phyloP scores from a whole-genome alignment of 2,329 filamentous ascomycete species.

The Nigrospora oryzae region DNA sequence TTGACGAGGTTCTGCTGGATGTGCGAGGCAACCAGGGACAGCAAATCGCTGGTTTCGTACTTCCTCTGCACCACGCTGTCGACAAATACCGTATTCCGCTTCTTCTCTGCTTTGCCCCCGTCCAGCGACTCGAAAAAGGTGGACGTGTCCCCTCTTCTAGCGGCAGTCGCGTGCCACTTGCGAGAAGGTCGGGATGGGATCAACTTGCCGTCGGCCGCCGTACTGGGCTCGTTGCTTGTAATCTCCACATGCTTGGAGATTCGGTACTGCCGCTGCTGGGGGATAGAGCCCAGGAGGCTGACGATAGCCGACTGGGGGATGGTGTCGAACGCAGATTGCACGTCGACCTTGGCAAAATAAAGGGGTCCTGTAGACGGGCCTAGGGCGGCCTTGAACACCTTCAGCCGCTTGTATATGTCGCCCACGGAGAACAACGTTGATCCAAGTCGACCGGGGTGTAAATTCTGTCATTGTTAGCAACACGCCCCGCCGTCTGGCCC shows the following conservation, averaged over 20 bases:
- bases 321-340: constrained; percentile 87
- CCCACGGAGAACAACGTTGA: constrained; percentile 73
- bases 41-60: constrained; percentile 49
- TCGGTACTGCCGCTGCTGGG: constrained; percentile 53
- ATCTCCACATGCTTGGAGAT: constrained; percentile 71
- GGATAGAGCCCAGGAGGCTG: constrained; percentile 52
- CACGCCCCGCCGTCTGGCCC: not conserved
- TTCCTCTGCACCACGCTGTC: constrained; percentile 53
- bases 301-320: constrained; percentile 78
- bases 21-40: constrained; percentile 69
- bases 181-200: constrained; percentile 28
- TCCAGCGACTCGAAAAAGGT: constrained; percentile 38
- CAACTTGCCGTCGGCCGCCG: constrained; percentile 27
- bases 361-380: constrained; percentile 34
- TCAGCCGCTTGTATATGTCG: constrained; percentile 69
- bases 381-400: constrained; percentile 53
- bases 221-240: constrained; percentile 7
- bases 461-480: constrained; percentile 18
- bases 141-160: constrained; percentile 28
- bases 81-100: constrained; percentile 68
- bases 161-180: constrained; percentile 46
- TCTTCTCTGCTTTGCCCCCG: constrained; percentile 27
- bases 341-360: constrained; percentile 90
- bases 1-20: constrained; percentile 80
- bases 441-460: constrained; percentile 56